These are phyloP conservation scores for Lathyrus sativus DNA, from an alignment of 306 rosid species.

Conservation along the genomic window DNA sequence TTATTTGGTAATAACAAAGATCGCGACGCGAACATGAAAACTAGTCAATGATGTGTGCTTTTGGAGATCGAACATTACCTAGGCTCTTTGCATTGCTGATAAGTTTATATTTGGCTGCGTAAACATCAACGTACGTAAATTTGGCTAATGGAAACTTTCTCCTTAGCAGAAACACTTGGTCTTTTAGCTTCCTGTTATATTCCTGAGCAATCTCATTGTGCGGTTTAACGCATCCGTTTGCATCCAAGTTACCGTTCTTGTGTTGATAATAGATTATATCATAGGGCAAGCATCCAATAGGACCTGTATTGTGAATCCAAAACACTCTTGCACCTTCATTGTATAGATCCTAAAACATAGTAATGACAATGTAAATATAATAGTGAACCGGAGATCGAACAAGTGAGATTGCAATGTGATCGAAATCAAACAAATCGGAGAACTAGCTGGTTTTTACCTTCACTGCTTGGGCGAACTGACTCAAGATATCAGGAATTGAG, in stretches of 20 bases:
- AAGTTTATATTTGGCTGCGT: conserved; percentile 66
- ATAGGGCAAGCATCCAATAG: conserved; percentile 79
- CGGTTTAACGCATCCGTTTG: conserved; percentile 65
- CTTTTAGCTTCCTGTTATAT: conserved; percentile 70
- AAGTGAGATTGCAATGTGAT: neutral
- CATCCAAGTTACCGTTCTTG: conserved; percentile 59
- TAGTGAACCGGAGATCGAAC: neutral
- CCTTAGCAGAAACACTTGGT: conserved; percentile 45
- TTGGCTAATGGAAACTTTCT: conserved; percentile 54
- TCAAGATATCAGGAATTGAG: conserved; percentile 71
- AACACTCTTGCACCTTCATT: conserved; percentile 74
- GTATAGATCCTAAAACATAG: conserved; percentile 61
- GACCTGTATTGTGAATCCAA: conserved; percentile 85
- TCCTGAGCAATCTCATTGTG: conserved; percentile 75
- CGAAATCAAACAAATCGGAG: neutral
- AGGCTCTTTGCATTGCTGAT: conserved; percentile 55
- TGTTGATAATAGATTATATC: conserved; percentile 47
- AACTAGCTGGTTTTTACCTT: conserved; percentile 41
- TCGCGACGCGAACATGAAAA: neutral
- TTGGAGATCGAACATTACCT: conserved; percentile 45
- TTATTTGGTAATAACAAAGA: neutral
- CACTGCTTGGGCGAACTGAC: conserved; percentile 55
- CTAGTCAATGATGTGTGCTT: neutral
- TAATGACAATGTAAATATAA: neutral
- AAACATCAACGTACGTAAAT: conserved; percentile 67